phyloP scores from a whole-genome alignment of 805 yeast species.

The Metschnikowia santaceciliae region DNA sequence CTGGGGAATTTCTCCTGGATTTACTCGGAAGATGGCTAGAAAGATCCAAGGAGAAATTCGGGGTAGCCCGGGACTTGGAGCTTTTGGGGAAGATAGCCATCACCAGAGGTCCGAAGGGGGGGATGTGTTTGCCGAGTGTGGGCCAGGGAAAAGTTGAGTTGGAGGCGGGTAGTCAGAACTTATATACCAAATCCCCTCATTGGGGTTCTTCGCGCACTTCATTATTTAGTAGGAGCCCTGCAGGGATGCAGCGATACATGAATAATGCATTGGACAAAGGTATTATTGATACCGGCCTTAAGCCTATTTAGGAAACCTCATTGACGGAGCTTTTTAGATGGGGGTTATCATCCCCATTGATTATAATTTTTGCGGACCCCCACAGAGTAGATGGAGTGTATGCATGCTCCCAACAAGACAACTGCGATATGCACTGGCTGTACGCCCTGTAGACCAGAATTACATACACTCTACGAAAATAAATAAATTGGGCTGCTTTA shows the following conservation, averaged over 20 bases:
- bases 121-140: background rate
- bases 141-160: background rate
- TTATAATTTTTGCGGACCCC: too few relatives aligned
- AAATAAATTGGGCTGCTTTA: background rate
- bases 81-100: slow-evolving; percentile 12
- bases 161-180: background rate
- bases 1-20: background rate
- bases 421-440: background rate
- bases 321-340: background rate
- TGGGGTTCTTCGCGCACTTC: slow-evolving; percentile 1
- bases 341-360: too few relatives aligned
- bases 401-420: background rate
- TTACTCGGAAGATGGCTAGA: slow-evolving; percentile 2
- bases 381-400: background rate
- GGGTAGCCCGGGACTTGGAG: slow-evolving; percentile 6
- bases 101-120: slow-evolving; percentile 2
- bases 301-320: background rate
- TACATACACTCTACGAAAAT: background rate
- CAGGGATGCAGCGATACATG: background rate
- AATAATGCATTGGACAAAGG: background rate
- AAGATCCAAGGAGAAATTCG: slow-evolving; percentile 6
- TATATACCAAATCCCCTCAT: background rate
- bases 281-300: background rate
- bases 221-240: background rate
- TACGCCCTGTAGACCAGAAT: background rate